Percentiles rank a stretch among this genome's conserved stretches.
Evolutionary conservation across 768 basidiomycete species (phyloP).

Genomic region (Cystobasidium onofrii): DNA sequence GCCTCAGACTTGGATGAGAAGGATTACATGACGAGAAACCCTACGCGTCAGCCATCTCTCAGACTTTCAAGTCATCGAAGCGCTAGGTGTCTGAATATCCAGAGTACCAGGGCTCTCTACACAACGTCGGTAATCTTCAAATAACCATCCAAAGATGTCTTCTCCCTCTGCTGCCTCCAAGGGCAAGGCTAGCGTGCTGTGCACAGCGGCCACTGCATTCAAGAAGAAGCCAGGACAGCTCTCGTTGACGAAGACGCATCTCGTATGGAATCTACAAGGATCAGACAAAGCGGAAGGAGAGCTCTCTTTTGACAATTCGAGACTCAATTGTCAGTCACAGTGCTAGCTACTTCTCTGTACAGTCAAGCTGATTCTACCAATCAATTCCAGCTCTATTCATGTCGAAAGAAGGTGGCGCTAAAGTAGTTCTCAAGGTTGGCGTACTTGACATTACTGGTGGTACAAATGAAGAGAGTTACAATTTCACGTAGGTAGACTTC

Average conservation of each 20-base stretch:
- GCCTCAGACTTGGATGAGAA: too few relatives aligned
- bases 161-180: constrained; percentile 1
- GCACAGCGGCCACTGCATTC: constrained; percentile 51
- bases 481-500: constrained; percentile 55
- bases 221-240: constrained; percentile 71
- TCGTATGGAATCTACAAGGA: constrained; percentile 73
- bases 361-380: constrained; percentile 37
- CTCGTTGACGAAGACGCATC: constrained; percentile 61
- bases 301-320: constrained; percentile 58
- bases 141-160: not conserved
- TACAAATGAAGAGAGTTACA: constrained; percentile 57
- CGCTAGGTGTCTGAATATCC: too few relatives aligned
- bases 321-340: constrained; percentile 2
- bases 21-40: too few relatives aligned
- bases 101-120: too few relatives aligned
- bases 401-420: constrained; percentile 71
- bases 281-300: constrained; percentile 58
- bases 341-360: constrained; percentile 33
- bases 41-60: too few relatives aligned
- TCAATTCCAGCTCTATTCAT: constrained; percentile 83
- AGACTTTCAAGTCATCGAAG: too few relatives aligned
- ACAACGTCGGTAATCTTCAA: too few relatives aligned
- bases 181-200: constrained; percentile 17
- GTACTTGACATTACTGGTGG: constrained; percentile 52
- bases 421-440: constrained; percentile 68